Evolutionary conservation across 1,284 basidiomycete species (phyloP), one percentile per base, ranked within the genome.

Genomic region (Trametes hirsuta): DNA sequence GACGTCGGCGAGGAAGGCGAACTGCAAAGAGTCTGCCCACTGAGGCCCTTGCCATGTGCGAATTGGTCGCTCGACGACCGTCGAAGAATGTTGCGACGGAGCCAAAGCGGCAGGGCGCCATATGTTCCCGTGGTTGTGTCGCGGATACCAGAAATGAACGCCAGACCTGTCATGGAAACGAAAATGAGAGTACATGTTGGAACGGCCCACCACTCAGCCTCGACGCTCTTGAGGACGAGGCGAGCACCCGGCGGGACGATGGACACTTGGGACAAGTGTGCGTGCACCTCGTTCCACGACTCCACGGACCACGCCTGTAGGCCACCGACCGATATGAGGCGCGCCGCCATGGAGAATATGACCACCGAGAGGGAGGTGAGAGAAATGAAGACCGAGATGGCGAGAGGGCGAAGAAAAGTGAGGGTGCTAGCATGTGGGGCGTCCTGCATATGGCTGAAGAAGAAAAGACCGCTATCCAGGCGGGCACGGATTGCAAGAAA

Each of bases 331-430:
- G 84, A 53, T 10, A 71, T 47, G 40, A 80, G 64, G 24, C 62
- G 62, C 9, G 68, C 66, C 4, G 73, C 70, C 22, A 82, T 67
- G 4, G 81, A 65, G 35, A 81, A 69, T 39, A 75, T 68, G 49
- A 80, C 72, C 3, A 74, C 71, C 55, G 76, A 72, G 25, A 79
- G 59, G 25, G 72, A 65, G 47, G 77, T 60, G 1, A 77, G 57
- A 15, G 74, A 68, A 47, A 76, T 71, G 46, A 76, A 61, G 44
- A 79, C 66, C 5, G 74, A 71, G 8, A 70, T 71, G 24, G 71
- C 48, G 25, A 82, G 65, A 21, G 77, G 78, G 40, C 79, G 76
- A 36, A 76, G 62, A 71, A 85, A 81, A 68, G 58, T 77, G 71
- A 55, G 78, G 59, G 67, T 79, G 74, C 39, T 66, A 55, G 53